Percentiles rank a stretch among this genome's conserved stretches.
Evolutionary conservation across 2,329 filamentous ascomycete genomes (phyloP).

Genomic region (Botrytis galanthina): DNA sequence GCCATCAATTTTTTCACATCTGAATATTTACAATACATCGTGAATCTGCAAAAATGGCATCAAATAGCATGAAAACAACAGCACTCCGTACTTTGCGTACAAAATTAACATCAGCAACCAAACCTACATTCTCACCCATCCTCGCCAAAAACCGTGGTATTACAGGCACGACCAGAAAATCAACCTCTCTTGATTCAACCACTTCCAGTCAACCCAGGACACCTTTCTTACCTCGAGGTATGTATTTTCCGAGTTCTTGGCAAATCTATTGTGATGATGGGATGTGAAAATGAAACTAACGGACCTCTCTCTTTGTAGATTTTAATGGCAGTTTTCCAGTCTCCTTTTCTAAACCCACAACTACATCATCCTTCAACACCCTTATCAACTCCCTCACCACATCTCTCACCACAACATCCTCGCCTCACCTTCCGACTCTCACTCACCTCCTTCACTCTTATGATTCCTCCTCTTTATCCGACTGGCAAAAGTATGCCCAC

Average conservation of each 20-base stretch:
- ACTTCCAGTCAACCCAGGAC: background rate
- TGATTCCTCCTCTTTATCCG: conserved; percentile 21
- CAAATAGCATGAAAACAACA: conserved; percentile 14
- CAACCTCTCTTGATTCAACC: conserved; percentile 12
- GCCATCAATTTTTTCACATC: background rate
- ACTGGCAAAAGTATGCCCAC: conserved; percentile 76
- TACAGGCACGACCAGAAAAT: conserved; percentile 21
- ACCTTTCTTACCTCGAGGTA: conserved; percentile 19
- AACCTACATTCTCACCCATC: conserved; percentile 6
- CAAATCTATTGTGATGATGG: background rate
- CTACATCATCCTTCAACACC: conserved; percentile 23
- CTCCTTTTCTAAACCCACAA: background rate
- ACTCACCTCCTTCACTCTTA: conserved; percentile 29
- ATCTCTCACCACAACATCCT: conserved; percentile 23
- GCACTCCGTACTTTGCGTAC: conserved; percentile 15
- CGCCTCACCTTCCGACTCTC: conserved; percentile 26
- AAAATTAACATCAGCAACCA: conserved; percentile 6
- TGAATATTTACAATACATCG: background rate
- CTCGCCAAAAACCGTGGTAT: conserved; percentile 14
- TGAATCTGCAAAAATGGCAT: conserved; percentile 9
- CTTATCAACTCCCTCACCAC: conserved; percentile 28
- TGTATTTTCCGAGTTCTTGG: background rate
- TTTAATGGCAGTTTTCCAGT: background rate
- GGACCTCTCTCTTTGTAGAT: conserved; percentile 1
- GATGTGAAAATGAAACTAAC: conserved; percentile 4